Evolutionary conservation across 352 stramenopile genomes (phyloP).

Genomic region (Globisporangium recalcitrans): DNA sequence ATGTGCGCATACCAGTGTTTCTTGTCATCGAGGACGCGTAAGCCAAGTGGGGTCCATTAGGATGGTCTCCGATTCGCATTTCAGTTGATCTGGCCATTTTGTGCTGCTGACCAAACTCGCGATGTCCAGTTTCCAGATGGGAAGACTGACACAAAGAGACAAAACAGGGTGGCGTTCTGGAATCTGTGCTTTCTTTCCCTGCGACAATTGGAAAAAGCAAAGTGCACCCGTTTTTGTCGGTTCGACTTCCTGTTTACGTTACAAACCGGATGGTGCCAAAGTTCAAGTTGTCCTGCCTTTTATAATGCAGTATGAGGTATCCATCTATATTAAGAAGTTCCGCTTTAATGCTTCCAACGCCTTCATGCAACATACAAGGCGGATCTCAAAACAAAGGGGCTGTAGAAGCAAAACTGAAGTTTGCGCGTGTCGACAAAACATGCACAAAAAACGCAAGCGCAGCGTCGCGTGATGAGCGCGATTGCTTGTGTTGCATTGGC

Average conservation of each 20-base stretch:
- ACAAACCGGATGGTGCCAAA: slow-evolving; percentile 5
- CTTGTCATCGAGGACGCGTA: neutral
- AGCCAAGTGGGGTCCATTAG: neutral
- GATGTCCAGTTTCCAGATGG: neutral
- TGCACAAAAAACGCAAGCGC: slow-evolving; percentile 17
- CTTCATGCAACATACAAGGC: neutral
- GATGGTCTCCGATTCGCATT: no score
- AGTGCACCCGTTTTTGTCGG: neutral
- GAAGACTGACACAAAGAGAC: neutral
- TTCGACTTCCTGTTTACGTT: slow-evolving; percentile 1
- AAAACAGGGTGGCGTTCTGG: neutral
- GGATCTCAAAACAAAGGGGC: neutral
- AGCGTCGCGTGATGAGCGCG: neutral
- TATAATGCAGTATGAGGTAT: neutral
- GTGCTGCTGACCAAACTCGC: neutral
- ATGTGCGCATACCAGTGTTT: neutral
- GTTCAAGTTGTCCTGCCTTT: slow-evolving; percentile 2
- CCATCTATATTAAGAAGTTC: neutral
- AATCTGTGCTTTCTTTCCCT: neutral
- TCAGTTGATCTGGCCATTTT: neutral
- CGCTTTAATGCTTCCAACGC: accelerated
- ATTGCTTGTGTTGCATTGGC: slow-evolving; percentile 4
- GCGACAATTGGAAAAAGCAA: neutral
- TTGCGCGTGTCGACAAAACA: slow-evolving; percentile 5
- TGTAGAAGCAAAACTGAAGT: slow-evolving; percentile 14